Evolutionary conservation across 2,329 filamentous ascomycete species (phyloP), one percentile per base, ranked within the genome.

Genomic region (Curvularia hawaiiensis): DNA sequence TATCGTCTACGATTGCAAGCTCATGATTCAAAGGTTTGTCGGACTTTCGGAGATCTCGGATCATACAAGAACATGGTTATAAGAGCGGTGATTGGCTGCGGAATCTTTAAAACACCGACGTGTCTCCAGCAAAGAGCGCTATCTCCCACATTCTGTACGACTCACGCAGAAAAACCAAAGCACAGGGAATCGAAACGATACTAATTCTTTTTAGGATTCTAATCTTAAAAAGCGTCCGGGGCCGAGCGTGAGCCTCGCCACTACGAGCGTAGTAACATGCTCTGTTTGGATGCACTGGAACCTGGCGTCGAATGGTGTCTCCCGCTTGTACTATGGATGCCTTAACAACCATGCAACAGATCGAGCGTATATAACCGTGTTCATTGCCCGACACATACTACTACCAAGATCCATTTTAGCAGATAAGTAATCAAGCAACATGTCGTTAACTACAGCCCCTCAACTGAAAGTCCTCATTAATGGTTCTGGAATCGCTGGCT

Each of bases 401-500:
- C 22, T 24, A 24, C 4, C 22, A 24, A 24, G 22, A 24, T 24
- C 22, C 22, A 4, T 24, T 4, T 33, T 24, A 48, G 28, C 31
- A 50, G 20, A 33, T n/a, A 28, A 10, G 35, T 43, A 14, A 56
- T 44, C 22, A 22, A 8, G 26, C 18, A 53, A 35, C 24, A 60
- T 60, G 57, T 43, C 49, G 35, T 16, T 43, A 33, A 56, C 54
- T n/a, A 45, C 59, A 47, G 6, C 53, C 59, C 38, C 68, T 59
- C 28, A 64, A n/a, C 22, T 61, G 3, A 61, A 56, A 54, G 41
- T 79, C 28, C 74, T 79, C 57, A 75, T 79, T 48, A 69, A 70
- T 4, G 77, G 77, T 26, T 73, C 68, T 14, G 75, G 76, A n/a
- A 72, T 79, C 18, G 77, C 77, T 28, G 77, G 77, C 10, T 67